Evolutionary conservation across 164 flowering plant genomes (phyloP), one percentile per base, ranked within the genome.

Genomic region (Annona cherimola): DNA sequence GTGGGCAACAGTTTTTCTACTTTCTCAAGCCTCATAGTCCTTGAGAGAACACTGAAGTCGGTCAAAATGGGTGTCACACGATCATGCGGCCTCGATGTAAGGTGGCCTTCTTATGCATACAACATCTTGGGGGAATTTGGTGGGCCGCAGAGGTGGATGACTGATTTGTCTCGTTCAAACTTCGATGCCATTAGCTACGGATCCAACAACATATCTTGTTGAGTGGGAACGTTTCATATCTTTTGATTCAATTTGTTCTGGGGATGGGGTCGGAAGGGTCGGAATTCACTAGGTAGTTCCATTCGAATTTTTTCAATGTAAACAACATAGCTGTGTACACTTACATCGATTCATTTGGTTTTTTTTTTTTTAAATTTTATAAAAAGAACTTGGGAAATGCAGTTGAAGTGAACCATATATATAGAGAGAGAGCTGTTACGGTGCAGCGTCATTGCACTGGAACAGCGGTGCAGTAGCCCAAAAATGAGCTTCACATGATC

Each of bases 1-100:
- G 91, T 90, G 4, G 99, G 99, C 4, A 96, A 93, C 70, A 93
- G 97, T 74, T 96, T 87, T 75, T 96, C 99, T 19, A 96, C 98
- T 39, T 96, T 96, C 79, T 96, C 99, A 0, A 90, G 94, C 76
- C 96, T 96, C 44, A 74, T 93, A 45, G 97, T 77, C 70, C 97
- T 93, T 18, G 98, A 92, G 74, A 87, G 98, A 76, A 93, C 94
- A 11, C 97, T 86, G 62, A 90, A 84, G 75, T 73, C 84, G 82
- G 78, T 86, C 18, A 79, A 75, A 64, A 69, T 66, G 76, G 96
- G 93, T 11, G 75, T 72, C 4, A 62, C 75, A 50, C 71, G 71
- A 11, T 74, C 82, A 1, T 95, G 97, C 69, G 79, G 76, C 20
- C 26, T 4, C 1, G 82, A 86, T 71, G 80, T 79, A 46, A 82